Conservation (phyloP, 2,329 filamentous ascomycete species). For the Nothophoma quercina region DNA sequence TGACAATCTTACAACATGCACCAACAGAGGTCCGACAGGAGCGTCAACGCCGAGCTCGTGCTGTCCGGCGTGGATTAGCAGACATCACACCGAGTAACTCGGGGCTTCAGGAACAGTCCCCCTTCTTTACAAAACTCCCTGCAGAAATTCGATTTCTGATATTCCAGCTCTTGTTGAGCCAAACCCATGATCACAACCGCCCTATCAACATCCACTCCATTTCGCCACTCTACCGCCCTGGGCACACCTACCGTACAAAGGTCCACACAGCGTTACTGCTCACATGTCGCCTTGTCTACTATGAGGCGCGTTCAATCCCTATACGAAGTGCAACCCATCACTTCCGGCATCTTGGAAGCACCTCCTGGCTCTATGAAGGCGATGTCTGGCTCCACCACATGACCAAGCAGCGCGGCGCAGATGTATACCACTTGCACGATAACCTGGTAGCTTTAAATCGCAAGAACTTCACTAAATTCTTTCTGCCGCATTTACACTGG, state of each 20-base stretch:
- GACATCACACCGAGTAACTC: constrained; percentile 28
- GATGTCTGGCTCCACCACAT: constrained; percentile 28
- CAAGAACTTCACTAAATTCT: constrained; percentile 17
- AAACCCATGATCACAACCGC: constrained; percentile 15
- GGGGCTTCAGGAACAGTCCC: constrained; percentile 28
- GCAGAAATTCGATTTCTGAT: constrained; percentile 32
- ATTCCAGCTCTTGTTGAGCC: constrained; percentile 24
- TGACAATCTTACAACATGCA: constrained; percentile 1
- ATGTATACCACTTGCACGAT: constrained; percentile 35
- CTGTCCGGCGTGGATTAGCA: constrained; percentile 24
- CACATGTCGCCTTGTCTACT: constrained; percentile 51
- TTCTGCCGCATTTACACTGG: constrained; percentile 29
- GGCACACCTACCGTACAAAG: constrained; percentile 40
- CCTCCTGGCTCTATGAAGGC: constrained; percentile 20
- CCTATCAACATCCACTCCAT: constrained; percentile 18
- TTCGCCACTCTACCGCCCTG: constrained; percentile 26
- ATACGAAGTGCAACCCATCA: constrained; percentile 40
- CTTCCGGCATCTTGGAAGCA: constrained; percentile 12
- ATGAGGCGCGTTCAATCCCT: constrained; percentile 49
- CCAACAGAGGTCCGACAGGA: constrained; percentile 17
- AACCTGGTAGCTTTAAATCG: constrained; percentile 11
- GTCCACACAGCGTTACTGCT: constrained; percentile 43
- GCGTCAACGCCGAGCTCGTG: constrained; percentile 24
- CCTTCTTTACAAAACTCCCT: constrained; percentile 34
- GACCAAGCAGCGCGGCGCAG: constrained; percentile 27